A percentile compares a stretch with the other conserved stretches of the same genome.
Conservation (phyloP, 225 moss, liverwort and hornwort species). For the Neckera pumila region DNA sequence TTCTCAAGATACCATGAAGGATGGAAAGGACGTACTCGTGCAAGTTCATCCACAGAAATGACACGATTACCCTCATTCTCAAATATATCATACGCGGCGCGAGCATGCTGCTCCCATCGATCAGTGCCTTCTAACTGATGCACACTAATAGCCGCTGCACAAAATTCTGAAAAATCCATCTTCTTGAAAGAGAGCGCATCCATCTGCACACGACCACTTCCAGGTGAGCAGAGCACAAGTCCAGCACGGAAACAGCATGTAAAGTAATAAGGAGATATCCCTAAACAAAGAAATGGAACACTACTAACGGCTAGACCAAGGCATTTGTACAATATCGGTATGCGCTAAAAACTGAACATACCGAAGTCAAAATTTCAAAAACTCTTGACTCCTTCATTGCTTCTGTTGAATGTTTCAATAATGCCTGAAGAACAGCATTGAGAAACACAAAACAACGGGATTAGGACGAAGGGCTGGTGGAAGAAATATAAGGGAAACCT, state of each 20-base stretch:
- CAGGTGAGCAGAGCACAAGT: neutral
- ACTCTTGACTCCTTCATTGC: conserved; percentile 96
- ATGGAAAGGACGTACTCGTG: conserved; percentile 37
- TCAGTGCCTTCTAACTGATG: conserved; percentile 96
- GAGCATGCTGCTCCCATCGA: conserved; percentile 90
- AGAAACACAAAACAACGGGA: neutral
- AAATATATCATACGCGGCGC: conserved; percentile 79
- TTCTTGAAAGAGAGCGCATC: conserved; percentile 85
- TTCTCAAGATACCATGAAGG: neutral
- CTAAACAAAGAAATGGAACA: neutral
- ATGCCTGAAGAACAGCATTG: conserved; percentile 36
- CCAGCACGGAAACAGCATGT: neutral
- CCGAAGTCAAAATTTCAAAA: conserved; percentile 83
- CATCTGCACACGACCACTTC: conserved; percentile 43
- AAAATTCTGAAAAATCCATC: conserved; percentile 92
- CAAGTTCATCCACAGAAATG: conserved; percentile 88
- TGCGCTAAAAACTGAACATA: conserved; percentile 9
- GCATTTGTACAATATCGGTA: neutral
- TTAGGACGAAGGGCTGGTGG: neutral
- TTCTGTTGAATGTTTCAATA: conserved; percentile 78
- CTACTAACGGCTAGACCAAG: neutral
- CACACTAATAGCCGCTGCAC: conserved; percentile 90
- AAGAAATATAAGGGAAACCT: neutral
- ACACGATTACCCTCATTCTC: conserved; percentile 86
- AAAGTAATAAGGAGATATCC: neutral